These are phyloP conservation scores for Linderina pennispora DNA, from an alignment of 192 early-diverging fungal genomes.

Conservation along the genomic window DNA sequence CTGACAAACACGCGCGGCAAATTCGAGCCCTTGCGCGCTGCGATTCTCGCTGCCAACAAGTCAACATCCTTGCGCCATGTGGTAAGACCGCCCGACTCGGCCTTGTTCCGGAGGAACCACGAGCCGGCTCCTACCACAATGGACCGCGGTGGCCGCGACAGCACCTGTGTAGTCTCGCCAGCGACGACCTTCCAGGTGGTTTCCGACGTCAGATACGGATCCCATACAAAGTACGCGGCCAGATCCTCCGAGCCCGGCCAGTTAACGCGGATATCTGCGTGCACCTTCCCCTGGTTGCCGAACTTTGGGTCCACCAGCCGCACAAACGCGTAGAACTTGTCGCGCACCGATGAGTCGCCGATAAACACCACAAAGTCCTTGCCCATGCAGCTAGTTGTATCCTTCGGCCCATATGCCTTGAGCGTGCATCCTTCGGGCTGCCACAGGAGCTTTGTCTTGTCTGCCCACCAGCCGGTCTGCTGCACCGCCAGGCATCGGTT, in stretches of 20 bases:
- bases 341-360: constrained; percentile 64
- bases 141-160: no score
- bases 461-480: constrained; percentile 49
- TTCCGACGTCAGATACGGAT: constrained; percentile 57
- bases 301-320: constrained; percentile 37
- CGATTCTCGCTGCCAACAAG: constrained; percentile 12
- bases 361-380: constrained; percentile 48
- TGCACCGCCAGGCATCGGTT: constrained; percentile 27
- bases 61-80: constrained; percentile 46
- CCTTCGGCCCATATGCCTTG: constrained; percentile 44
- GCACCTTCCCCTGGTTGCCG: constrained; percentile 24
- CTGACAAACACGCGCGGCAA: constrained; percentile 17
- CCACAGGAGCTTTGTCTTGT: constrained; percentile 44
- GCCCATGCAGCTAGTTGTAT: constrained; percentile 44
- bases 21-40: neutral
- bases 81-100: constrained; percentile 27
- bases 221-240: constrained; percentile 63
- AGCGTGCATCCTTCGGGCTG: constrained; percentile 58
- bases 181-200: constrained; percentile 19
- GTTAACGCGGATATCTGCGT: constrained; percentile 23
- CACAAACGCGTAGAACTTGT: constrained; percentile 53
- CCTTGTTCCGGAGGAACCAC: constrained; percentile 60
- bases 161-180: neutral
- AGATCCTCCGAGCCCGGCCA: constrained; percentile 30
- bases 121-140: constrained; percentile 52